These are phyloP conservation scores for Helotiales sp. DNA, from an alignment of 2,329 filamentous ascomycete species.

Conservation along the genomic window DNA sequence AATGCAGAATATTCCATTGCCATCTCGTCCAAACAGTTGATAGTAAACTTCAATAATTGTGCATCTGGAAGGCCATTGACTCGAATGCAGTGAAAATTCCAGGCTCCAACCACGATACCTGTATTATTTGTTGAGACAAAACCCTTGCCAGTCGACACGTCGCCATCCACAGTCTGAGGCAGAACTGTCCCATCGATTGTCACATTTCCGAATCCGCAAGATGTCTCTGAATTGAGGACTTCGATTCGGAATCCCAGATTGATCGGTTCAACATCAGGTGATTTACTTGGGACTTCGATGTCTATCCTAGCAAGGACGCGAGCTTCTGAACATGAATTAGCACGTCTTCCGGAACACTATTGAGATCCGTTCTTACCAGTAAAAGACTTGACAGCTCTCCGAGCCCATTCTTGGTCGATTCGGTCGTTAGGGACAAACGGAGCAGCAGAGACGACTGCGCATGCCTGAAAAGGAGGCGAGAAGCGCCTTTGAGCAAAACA, in stretches of 20 bases:
- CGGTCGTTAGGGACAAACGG: constrained; percentile 32
- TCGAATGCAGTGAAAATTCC: constrained; percentile 54
- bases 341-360: background rate
- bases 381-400: constrained; percentile 12
- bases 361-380: constrained; percentile 5
- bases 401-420: constrained; percentile 15
- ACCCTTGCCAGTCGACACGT: constrained; percentile 47
- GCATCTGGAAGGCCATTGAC: constrained; percentile 48
- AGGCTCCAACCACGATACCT: constrained; percentile 50
- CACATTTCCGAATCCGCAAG: constrained; percentile 54
- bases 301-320: constrained; percentile 29
- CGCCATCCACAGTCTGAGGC: constrained; percentile 43
- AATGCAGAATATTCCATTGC: constrained; percentile 48
- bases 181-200: constrained; percentile 53
- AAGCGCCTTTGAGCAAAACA: background rate
- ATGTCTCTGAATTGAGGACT: constrained; percentile 50
- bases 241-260: constrained; percentile 48
- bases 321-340: constrained; percentile 14
- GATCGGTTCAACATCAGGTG: constrained; percentile 31
- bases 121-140: constrained; percentile 48
- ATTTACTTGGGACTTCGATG: constrained; percentile 29
- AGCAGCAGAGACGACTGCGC: constrained; percentile 34
- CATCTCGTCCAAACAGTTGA: constrained; percentile 51
- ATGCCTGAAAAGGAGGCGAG: constrained; percentile 27
- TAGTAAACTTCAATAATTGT: constrained; percentile 52